Evolutionary conservation across 1,284 basidiomycete species (phyloP).

Genomic region (Volvariella volvacea): DNA sequence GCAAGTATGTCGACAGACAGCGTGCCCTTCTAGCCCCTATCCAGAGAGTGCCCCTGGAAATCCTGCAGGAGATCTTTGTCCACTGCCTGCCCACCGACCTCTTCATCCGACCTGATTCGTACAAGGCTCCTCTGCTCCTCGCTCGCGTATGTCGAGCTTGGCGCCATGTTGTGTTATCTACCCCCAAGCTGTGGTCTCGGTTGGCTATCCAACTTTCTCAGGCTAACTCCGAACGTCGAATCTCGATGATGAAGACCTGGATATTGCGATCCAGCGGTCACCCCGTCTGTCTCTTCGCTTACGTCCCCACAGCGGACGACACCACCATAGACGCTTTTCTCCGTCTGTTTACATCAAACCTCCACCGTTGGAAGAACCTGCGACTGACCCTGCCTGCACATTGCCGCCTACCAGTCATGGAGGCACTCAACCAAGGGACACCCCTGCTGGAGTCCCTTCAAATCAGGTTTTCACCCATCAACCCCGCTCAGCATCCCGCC

Average conservation of each 20-base stretch:
- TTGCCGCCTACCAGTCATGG: conserved; percentile 1
- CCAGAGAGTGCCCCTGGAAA: conserved; percentile 5
- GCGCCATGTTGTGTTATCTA: conserved; percentile 17
- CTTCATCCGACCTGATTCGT: conserved; percentile 14
- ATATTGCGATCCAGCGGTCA: conserved; percentile 7
- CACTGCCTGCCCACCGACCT: conserved; percentile 15
- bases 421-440: conserved; percentile 5
- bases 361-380: conserved; percentile 7
- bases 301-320: conserved; percentile 5
- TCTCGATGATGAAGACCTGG: conserved; percentile 8
- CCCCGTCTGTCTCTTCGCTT: conserved; percentile 8
- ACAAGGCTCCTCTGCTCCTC: conserved; percentile 15
- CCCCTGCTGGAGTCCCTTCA: conserved; percentile 6
- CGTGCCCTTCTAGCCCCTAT: conserved; percentile 1
- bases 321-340: conserved; percentile 4
- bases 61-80: conserved; percentile 15
- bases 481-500: not conserved
- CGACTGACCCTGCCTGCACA: conserved; percentile 8
- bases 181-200: conserved; percentile 16
- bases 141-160: conserved; percentile 19
- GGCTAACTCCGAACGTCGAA: conserved; percentile 4
- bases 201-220: conserved; percentile 8
- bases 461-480: conserved; percentile 5
- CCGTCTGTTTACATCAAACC: conserved; percentile 4
- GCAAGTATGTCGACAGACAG: not conserved